These are phyloP conservation scores for Daldinia eschscholtzii DNA, from an alignment of 2,329 filamentous ascomycete species.

Conservation along the genomic window DNA sequence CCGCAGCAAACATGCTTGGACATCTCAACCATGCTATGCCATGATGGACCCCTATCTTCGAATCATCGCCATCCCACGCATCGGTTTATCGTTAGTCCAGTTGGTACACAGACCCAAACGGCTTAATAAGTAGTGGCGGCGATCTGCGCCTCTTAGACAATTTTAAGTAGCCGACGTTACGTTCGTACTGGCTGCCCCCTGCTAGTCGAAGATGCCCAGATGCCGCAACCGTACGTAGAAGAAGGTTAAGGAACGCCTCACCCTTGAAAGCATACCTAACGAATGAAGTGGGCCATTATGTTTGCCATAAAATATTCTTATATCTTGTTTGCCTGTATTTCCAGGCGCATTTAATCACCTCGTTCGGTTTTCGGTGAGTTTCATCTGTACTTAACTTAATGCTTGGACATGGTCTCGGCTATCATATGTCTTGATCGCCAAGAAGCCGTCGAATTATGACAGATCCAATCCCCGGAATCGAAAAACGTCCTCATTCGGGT, in stretches of 20 bases:
- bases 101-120: slow-evolving; percentile 12
- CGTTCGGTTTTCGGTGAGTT: slow-evolving; percentile 38
- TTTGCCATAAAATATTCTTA: slow-evolving; percentile 25
- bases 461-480: slow-evolving; percentile 41
- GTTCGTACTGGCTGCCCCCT: slow-evolving; percentile 29
- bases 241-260: slow-evolving; percentile 14
- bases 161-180: slow-evolving; percentile 36
- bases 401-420: slow-evolving; percentile 23
- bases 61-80: slow-evolving; percentile 21
- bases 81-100: slow-evolving; percentile 27
- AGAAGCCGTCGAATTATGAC: slow-evolving; percentile 38
- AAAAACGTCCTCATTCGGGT: slow-evolving; percentile 23
- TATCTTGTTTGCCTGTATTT: slow-evolving; percentile 15
- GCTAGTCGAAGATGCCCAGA: slow-evolving; percentile 19
- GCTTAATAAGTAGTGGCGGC: slow-evolving; percentile 33
- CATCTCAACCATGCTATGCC: slow-evolving; percentile 14
- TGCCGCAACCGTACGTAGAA: slow-evolving; percentile 22
- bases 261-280: slow-evolving; percentile 12
- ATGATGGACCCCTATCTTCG: slow-evolving; percentile 34
- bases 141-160: slow-evolving; percentile 37
- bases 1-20: slow-evolving; percentile 29
- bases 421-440: slow-evolving; percentile 39
- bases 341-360: slow-evolving; percentile 1
- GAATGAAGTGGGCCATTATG: slow-evolving; percentile 16
- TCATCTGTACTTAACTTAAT: slow-evolving; percentile 26